Evolutionary conservation across 805 yeast species (phyloP), one percentile per base, ranked within the genome.

Genomic region (Isabelozyma rhagii): DNA sequence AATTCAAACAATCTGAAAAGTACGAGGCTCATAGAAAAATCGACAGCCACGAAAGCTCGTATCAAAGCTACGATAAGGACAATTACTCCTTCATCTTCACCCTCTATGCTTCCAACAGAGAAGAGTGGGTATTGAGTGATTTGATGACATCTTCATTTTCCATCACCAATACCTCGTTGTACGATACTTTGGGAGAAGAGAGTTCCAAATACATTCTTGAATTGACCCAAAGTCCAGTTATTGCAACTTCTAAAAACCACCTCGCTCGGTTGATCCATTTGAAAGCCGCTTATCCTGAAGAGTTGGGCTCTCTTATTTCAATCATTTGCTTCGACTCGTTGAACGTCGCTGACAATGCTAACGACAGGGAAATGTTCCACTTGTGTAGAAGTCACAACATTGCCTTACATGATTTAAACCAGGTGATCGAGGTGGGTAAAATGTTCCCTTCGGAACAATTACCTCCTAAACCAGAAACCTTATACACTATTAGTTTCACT

Each of bases 291-390:
- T 46, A 55, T 52, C 64, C 69, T 5, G 58, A 63, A 1, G 54
- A 67, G 11, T 66, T 80, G 49, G 64, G 62, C 29, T 53, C 54
- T 51, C 60, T 86, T 49, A 80, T 81, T 55, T 71, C 81, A 25
- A 62, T 87, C 47, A 71, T 86, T 15, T 79, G 82, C 44, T 76
- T 83, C 71, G 89, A 84, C 53, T 62, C 65, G 10, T 54, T 70
- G 18, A 54, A 58, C 15, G 21, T 25, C 5, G 31, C 43, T 8
- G 57, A 55, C 36, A 51, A 54, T 4, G 53, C 64, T 2, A 58
- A 61, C 5, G 59, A 55, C 42, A 55, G 57, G 36, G 52, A 40
- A 2, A 52, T 58, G 15, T 41, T 58, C 29, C 49, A 51, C n/a
- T 11, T 21, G 1, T 75, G 76, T 47, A 48, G 58, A 53, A 29